A percentile compares a stretch with the other conserved stretches of the same genome.
Conservation (phyloP, 805 yeast species). For the Saccharomycopsis fodiens region DNA sequence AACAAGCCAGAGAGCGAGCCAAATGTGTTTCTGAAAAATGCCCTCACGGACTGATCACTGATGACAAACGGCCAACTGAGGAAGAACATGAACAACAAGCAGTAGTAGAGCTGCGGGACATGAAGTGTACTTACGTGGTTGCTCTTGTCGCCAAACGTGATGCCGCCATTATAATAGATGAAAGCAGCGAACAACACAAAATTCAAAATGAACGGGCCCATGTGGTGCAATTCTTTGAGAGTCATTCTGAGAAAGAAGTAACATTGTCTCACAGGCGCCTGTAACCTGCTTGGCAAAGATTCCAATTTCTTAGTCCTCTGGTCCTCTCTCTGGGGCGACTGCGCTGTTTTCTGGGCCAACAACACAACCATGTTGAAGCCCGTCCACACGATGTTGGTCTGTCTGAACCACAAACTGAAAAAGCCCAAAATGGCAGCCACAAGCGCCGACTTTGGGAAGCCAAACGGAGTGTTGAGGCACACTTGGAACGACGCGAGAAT, state of each 20-base stretch:
- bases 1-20: constrained; percentile 21
- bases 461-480: constrained; percentile 31
- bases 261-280: not conserved
- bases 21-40: constrained; percentile 32
- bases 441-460: constrained; percentile 23
- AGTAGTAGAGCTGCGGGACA: constrained; percentile 75
- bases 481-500: constrained; percentile 48
- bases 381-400: constrained; percentile 88
- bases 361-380: constrained; percentile 49
- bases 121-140: constrained; percentile 73
- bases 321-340: not conserved
- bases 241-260: constrained; percentile 19
- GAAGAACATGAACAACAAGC: constrained; percentile 51
- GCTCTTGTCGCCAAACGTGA: constrained; percentile 85
- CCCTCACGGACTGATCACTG: constrained; percentile 32
- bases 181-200: constrained; percentile 49
- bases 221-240: constrained; percentile 9
- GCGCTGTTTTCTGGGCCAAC: constrained; percentile 36
- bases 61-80: constrained; percentile 57
- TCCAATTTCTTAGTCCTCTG: not conserved
- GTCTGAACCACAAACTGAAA: constrained; percentile 68
- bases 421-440: constrained; percentile 51
- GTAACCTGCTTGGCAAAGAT: not conserved
- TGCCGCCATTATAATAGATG: constrained; percentile 64
- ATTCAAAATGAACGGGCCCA: constrained; percentile 47